Conservation (phyloP, 2,329 filamentous ascomycete species). For the Dryadomyces sulphureus region DNA sequence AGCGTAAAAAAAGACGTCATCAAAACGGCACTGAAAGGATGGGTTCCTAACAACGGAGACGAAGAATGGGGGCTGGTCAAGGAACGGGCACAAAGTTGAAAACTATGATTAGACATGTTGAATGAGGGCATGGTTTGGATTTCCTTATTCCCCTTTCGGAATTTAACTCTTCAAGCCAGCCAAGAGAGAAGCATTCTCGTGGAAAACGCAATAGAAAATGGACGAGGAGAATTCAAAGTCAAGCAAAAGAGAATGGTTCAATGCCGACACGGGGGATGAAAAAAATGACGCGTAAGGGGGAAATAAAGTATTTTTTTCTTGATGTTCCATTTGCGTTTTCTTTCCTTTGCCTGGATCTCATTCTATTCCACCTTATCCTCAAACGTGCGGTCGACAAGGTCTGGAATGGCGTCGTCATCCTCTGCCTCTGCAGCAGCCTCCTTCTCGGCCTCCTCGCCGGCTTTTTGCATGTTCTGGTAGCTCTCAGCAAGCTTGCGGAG, state of each 20-base stretch:
- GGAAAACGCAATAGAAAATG: neutral
- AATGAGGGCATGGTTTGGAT: too few relatives aligned
- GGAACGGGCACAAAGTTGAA: neutral
- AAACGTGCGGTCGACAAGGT: slow-evolving; percentile 95
- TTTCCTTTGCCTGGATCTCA: neutral
- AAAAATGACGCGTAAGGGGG: neutral
- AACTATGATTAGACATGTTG: too few relatives aligned
- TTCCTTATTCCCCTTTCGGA: too few relatives aligned
- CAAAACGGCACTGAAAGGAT: slow-evolving; percentile 5
- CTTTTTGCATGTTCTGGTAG: slow-evolving; percentile 96
- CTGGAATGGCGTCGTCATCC: slow-evolving; percentile 87
- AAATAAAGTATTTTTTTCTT: slow-evolving; percentile 6
- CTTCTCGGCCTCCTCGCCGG: slow-evolving; percentile 64
- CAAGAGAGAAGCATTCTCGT: neutral
- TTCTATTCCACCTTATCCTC: slow-evolving; percentile 90
- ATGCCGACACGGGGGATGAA: neutral
- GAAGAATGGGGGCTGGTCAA: slow-evolving; percentile 17
- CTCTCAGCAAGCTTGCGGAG: slow-evolving; percentile 97
- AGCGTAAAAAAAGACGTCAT: slow-evolving; percentile 7
- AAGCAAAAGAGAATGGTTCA: neutral
- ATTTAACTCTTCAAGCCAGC: too few relatives aligned
- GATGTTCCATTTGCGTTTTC: slow-evolving; percentile 3
- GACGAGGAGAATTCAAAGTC: too few relatives aligned
- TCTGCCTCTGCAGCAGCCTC: slow-evolving; percentile 65
- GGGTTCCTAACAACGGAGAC: slow-evolving; percentile 22